Base-by-base conservation (phyloP, 768 basidiomycete genomes). In the Chiua virens region DNA sequence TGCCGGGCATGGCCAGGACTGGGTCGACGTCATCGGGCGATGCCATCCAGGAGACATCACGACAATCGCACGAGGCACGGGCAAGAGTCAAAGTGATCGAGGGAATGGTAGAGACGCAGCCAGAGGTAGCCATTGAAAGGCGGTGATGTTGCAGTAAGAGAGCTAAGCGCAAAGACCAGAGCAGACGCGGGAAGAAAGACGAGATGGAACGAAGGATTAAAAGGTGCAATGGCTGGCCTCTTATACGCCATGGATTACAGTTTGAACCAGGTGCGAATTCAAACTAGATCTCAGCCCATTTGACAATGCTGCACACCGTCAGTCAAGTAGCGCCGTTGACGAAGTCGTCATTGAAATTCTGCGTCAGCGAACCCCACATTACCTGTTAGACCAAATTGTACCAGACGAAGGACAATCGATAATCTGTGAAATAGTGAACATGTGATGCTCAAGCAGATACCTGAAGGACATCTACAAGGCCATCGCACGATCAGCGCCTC, bases 121-220 rank as follows among this genome's bases (percentile, higher is more conserved):
- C 37, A 32, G 50, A 23, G 10, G 38, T 21, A 44, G 39, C 21
- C 56, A 58, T 58, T 5, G 36, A 14, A 50, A 25, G 43, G 44
- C 40, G 25, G 49, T 18, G 25, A 22, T 44, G 53, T n/a, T 38
- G 27, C 10, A 36, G 17, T 1, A 37, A 22, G 35, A 42, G 23
- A 37, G 18, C 10, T 23, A 15, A 44, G 36, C 38, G 17, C 21
- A 34, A 38, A 36, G 4, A 36, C 17, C 30, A 45, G 37, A 22
- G 34, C 11, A 49, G 42, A 47, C 20, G 22, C 10, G 6, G 34
- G 48, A 42, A 41, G 27, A 15, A 37, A 30, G 9, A 18, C 30
- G 38, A 44, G 47, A 45, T 30, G 40, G 47, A 52, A 45, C 40
- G 41, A 49, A 45, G 18, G 47, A 25, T 10, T 4, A 35, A 11